Evolutionary conservation across 1,284 basidiomycete genomes (phyloP), one percentile per base, ranked within the genome.

Genomic region (Cryptococcus sp.): DNA sequence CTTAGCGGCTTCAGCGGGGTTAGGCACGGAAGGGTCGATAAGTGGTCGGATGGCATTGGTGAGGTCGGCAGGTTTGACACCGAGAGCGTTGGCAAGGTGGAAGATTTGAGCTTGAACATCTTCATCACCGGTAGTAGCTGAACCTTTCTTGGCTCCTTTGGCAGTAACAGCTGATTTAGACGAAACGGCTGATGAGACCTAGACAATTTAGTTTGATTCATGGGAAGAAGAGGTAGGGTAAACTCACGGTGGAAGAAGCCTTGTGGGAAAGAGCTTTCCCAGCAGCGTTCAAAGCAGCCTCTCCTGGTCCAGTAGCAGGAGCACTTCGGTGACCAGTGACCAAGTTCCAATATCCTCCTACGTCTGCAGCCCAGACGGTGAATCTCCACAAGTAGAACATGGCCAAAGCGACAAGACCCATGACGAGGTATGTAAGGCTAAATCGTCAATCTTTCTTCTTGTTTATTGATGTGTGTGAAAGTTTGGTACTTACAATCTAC

Each of bases 321-420:
- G 58, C 43, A 6, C 56, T 50, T 13, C 69, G 65, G 36, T 59
- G 57, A 2, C 76, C 74, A 3, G 73, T 74, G 56, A 73, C 57
- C 43, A 76, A 62, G 38, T 72, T 70, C 74, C 74, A 76, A 59
- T 77, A 77, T 3, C 76, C 76, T 11, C 76, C 76, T 2, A 63
- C 72, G 6, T 76, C 59, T 31, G 50, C 46, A 2, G 74, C 76
- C 73, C 73, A 76, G 44, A 74, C 65, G 7, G 73, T 75, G 50
- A 73, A 59, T 35, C 74, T 56, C 73, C 74, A 77, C 41, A 63
- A 59, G 61, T 77, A 77, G 63, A 76, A 76, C 13, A 58, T 64
- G n/a, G 56, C 50, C 14, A 77, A 42, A n/a, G 63, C 59, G 36
- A 65, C 11, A 11, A 77, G 66, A 30, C 63, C 65, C 23, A 72